Evolutionary conservation across 805 yeast species (phyloP), one percentile per base, ranked within the genome.

Genomic region (Gaillardinia entomophila): DNA sequence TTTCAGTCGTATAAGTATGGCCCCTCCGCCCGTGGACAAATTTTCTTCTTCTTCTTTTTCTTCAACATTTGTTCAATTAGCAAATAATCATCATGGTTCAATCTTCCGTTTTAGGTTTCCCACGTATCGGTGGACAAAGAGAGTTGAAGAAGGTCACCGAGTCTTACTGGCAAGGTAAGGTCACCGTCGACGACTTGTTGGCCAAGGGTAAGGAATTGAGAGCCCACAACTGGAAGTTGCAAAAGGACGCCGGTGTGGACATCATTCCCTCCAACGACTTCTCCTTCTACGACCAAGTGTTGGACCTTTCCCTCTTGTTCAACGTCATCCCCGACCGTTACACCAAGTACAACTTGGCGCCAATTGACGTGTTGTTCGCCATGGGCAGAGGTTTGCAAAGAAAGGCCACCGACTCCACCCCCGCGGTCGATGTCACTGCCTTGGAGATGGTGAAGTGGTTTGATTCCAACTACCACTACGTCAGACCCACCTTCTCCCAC

Each of bases 351-450:
- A 79, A 82, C 55, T 79, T 92, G 62, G 77, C 87, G 48, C 81
- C 87, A 62, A 75, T 92, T 51, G 98, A 92, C 70, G 85, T 87
- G 43, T 71, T 85, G 57, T 92, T 92, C 65, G 98, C 98, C 60
- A 92, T 92, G 97, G 98, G 97, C 71, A 88, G 98, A 79, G 98
- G 98, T 81, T 77, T 92, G 66, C 98, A 92, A 76, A 86, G 92
- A 73, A 81, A 83, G 68, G 95, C 95, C 48, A 83, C 94, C 48
- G 95, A 82, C 52, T 60, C 88, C 48, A 63, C 79, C 42, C 76
- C 82, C 53, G 95, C 95, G 50, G 96, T 92, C 52, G 98, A 92
- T 68, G 98, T 92, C 42, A 90, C 97, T 44, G 98, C 98, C 55
- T 77, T 87, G 63, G 95, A 92, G 79, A 92, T 92, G 98, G 98